phyloP scores from a whole-genome alignment of 192 early-diverging fungal species.

The Coemansia sp. region DNA sequence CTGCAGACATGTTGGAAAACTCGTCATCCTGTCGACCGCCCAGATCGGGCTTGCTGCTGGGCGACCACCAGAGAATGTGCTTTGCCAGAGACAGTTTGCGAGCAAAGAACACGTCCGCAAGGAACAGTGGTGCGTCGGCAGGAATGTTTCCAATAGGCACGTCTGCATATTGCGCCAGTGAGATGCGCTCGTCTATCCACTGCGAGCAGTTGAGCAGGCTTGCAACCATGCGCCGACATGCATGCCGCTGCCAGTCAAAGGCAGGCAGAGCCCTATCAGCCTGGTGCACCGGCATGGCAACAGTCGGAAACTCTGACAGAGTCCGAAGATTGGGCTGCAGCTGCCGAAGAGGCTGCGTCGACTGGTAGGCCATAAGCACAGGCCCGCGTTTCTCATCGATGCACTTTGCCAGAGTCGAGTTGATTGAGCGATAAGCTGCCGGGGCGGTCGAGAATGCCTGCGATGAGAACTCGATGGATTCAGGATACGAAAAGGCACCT shows the following conservation, averaged over 20 bases:
- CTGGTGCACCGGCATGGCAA: constrained; percentile 66
- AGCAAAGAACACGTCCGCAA: constrained; percentile 83
- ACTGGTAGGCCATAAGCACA: constrained; percentile 71
- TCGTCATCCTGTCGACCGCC: constrained; percentile 67
- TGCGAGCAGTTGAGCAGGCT: constrained; percentile 71
- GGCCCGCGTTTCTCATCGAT: constrained; percentile 61
- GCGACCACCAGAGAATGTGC: constrained; percentile 90
- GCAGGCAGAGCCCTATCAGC: constrained; percentile 70
- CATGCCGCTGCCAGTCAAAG: constrained; percentile 80
- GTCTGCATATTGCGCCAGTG: constrained; percentile 74
- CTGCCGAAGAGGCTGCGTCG: constrained; percentile 54
- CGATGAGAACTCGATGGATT: constrained; percentile 21
- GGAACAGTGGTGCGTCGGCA: constrained; percentile 71
- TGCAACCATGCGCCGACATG: constrained; percentile 66
- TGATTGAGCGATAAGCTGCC: constrained; percentile 51
- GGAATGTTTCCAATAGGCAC: constrained; percentile 90
- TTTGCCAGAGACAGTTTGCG: constrained; percentile 72
- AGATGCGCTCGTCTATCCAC: constrained; percentile 71
- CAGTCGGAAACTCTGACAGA: constrained; percentile 66
- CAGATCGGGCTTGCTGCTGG: constrained; percentile 73
- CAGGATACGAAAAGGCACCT: constrained; percentile 45
- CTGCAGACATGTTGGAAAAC: constrained; percentile 6
- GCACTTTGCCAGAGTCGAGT: constrained; percentile 58
- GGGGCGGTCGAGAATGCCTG: constrained; percentile 21
- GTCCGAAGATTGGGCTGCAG: constrained; percentile 50